These are phyloP conservation scores for Pleurotus ostreatus DNA, from an alignment of 768 basidiomycete species.

Conservation along the genomic window DNA sequence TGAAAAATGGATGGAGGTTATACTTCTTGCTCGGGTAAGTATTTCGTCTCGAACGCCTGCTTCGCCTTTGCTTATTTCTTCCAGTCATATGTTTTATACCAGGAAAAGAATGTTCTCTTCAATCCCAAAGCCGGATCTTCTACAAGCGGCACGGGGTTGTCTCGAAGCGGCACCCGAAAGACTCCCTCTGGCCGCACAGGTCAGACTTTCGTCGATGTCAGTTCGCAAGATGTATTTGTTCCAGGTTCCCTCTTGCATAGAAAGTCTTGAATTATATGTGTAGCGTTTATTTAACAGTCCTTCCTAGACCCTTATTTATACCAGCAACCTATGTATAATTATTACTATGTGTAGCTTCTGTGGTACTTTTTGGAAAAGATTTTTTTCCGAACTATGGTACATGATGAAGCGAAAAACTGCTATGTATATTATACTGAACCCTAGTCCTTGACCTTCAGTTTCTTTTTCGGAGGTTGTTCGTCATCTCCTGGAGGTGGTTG, in stretches of 20 bases:
- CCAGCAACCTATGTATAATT: background rate
- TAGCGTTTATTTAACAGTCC: constrained; percentile 3
- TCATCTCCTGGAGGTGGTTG: constrained; percentile 32
- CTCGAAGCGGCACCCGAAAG: constrained; percentile 38
- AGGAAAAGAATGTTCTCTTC: constrained; percentile 71
- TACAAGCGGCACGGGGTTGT: constrained; percentile 22
- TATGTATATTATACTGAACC: background rate
- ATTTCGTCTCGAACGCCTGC: background rate
- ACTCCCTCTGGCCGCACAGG: constrained; percentile 22
- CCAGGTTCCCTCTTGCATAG: constrained; percentile 73
- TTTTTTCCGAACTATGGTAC: background rate
- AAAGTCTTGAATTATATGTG: constrained; percentile 23
- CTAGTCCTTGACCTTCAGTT: constrained; percentile 55
- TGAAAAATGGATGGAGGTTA: constrained; percentile 67
- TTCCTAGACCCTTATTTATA: constrained; percentile 1
- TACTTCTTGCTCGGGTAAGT: constrained; percentile 80
- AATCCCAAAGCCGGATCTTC: constrained; percentile 30
- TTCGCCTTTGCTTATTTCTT: background rate
- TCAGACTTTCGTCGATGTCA: constrained; percentile 29
- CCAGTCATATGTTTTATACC: constrained; percentile 80
- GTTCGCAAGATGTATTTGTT: constrained; percentile 56
- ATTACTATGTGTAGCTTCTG: background rate
- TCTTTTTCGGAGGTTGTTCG: constrained; percentile 70
- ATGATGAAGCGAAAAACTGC: too few species aligned
- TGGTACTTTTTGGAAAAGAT: too few species aligned